These are phyloP conservation scores for Clitoria ternatea DNA, from an alignment of 306 rosid species.

Conservation along the genomic window DNA sequence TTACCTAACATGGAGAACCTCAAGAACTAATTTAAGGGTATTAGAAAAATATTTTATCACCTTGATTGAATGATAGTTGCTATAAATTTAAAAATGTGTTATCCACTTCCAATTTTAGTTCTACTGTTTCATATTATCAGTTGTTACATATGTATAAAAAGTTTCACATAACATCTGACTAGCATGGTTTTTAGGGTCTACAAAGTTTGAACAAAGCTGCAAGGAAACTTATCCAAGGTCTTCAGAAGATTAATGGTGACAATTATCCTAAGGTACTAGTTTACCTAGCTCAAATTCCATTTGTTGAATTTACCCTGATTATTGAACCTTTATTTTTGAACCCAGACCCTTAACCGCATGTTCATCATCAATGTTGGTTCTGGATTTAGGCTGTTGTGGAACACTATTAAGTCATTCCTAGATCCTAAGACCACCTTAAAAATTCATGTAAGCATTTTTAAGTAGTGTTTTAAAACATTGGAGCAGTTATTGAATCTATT, in stretches of 20 bases:
- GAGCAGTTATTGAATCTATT: too few relatives aligned
- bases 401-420: conserved; percentile 80
- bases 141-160: not conserved
- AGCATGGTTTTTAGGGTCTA: conserved; percentile 52
- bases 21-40: too few relatives aligned
- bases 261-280: conserved; percentile 86
- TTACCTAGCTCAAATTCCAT: not conserved
- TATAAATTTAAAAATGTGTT: not conserved
- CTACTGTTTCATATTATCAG: not conserved
- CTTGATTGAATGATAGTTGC: not conserved
- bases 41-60: not conserved
- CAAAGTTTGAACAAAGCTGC: conserved; percentile 81
- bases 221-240: conserved; percentile 73
- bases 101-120: not conserved
- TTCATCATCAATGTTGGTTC: conserved; percentile 97
- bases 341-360: conserved; percentile 80
- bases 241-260: conserved; percentile 94
- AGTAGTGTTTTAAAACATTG: too few relatives aligned
- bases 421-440: conserved; percentile 91
- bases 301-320: conserved; percentile 12
- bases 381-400: conserved; percentile 93
- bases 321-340: conserved; percentile 1
- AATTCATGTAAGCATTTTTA: conserved; percentile 61
- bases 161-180: not conserved
- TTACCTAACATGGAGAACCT: too few relatives aligned